These are phyloP conservation scores for Phlebiopsis flavidoalba DNA, from an alignment of 768 basidiomycete species.

Conservation along the genomic window DNA sequence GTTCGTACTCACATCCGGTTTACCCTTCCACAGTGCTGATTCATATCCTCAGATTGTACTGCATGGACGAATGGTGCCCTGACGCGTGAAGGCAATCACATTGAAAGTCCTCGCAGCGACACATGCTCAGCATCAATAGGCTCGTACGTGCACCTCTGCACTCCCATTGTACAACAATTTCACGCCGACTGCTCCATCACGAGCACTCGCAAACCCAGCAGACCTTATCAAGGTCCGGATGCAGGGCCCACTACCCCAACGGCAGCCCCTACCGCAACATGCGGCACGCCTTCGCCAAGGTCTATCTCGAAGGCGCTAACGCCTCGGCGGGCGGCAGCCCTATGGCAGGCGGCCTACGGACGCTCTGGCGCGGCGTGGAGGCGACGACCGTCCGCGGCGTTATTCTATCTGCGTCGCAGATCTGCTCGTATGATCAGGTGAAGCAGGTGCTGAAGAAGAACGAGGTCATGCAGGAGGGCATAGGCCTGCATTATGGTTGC, in stretches of 20 bases:
- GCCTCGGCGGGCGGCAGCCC: slow-evolving; percentile 2
- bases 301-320: slow-evolving; percentile 25
- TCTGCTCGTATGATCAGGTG: slow-evolving; percentile 32
- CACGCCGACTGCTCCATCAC: slow-evolving; percentile 5
- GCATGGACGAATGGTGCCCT: slow-evolving; percentile 21
- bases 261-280: slow-evolving; percentile 29
- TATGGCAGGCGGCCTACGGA: slow-evolving; percentile 19
- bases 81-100: slow-evolving; percentile 24
- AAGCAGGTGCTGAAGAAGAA: slow-evolving; percentile 29
- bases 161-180: neutral
- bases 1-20: slow-evolving; percentile 15
- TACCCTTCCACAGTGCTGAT: neutral
- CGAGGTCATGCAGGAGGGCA: slow-evolving; percentile 29
- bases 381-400: slow-evolving; percentile 31
- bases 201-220: slow-evolving; percentile 30
- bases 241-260: slow-evolving; percentile 31
- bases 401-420: slow-evolving; percentile 30
- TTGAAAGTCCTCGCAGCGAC: slow-evolving; percentile 30
- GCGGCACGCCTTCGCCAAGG: slow-evolving; percentile 27
- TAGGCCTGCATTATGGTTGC: slow-evolving; percentile 27
- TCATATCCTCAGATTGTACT: slow-evolving; percentile 16
- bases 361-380: slow-evolving; percentile 28
- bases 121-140: slow-evolving; percentile 27
- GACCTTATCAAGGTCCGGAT: slow-evolving; percentile 35
- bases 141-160: slow-evolving; percentile 18